These are phyloP conservation scores for Vitis labrusca DNA, from an alignment of 164 flowering plant genomes.

Conservation along the genomic window DNA sequence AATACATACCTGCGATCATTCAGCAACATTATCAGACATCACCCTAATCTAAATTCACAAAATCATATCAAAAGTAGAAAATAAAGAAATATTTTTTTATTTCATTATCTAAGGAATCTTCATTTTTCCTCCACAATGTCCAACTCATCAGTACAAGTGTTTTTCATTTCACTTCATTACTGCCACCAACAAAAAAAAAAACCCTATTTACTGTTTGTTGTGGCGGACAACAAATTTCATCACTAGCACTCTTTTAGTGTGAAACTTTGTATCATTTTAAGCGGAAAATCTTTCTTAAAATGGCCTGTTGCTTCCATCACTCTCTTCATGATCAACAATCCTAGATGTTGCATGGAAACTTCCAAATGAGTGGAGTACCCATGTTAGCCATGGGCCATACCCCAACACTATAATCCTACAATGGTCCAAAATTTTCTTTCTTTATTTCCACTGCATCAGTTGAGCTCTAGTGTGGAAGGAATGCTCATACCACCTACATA, in stretches of 20 bases:
- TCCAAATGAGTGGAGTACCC: neutral
- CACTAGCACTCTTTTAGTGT: neutral
- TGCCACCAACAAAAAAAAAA: neutral
- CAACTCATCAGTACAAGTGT: neutral
- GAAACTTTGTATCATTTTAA: neutral
- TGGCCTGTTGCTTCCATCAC: neutral
- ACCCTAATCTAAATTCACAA: neutral
- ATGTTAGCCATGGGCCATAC: neutral
- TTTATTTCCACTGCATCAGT: no score
- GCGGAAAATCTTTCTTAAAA: neutral
- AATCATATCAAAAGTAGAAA: neutral
- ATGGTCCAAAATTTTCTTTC: neutral
- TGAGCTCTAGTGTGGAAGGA: no score
- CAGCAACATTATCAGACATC: neutral
- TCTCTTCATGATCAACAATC: neutral
- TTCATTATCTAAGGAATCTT: neutral
- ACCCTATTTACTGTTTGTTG: neutral
- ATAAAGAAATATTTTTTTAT: neutral
- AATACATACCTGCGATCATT: slow-evolving; percentile 67
- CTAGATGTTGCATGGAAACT: neutral
- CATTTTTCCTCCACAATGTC: neutral
- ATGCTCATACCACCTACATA: no score
- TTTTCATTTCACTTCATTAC: no score
- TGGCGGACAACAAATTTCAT: neutral
- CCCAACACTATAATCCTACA: neutral